A percentile compares a stretch with the other conserved stretches of the same genome.
phyloP scores from a whole-genome alignment of 371 early-diverging fungal genomes.

The Mucor circinelloides region DNA sequence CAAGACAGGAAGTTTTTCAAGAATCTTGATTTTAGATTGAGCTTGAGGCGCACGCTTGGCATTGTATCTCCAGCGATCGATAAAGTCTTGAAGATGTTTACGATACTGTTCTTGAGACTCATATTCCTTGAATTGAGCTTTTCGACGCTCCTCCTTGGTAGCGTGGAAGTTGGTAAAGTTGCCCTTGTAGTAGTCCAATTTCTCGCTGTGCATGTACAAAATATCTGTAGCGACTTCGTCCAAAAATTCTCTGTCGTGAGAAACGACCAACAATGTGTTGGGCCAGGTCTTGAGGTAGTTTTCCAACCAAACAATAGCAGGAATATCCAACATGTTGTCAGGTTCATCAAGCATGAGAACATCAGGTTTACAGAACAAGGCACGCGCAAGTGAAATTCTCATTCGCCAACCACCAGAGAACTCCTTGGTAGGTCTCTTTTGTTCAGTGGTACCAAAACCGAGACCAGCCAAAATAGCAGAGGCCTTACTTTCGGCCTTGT shows the following conservation, averaged over 20 bases:
- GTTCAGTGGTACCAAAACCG: slow-evolving; percentile 86
- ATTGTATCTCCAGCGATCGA: slow-evolving; percentile 99
- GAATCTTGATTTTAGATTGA: slow-evolving; percentile 96
- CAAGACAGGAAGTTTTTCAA: slow-evolving; percentile 95
- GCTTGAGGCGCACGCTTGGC: slow-evolving; percentile 98
- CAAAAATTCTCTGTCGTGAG: slow-evolving; percentile 98
- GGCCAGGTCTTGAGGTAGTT: slow-evolving; percentile 89
- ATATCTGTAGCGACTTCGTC: slow-evolving; percentile 97
- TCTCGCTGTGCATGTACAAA: slow-evolving; percentile 90
- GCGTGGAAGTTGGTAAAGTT: slow-evolving; percentile 90
- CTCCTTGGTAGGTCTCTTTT: slow-evolving; percentile 81
- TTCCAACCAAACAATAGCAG: slow-evolving; percentile 98
- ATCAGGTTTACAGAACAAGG: slow-evolving; percentile 95
- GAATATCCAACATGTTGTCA: slow-evolving; percentile 96
- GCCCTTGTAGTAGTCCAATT: slow-evolving; percentile 93
- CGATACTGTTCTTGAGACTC: slow-evolving; percentile 93
- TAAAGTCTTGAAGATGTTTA: slow-evolving; percentile 95
- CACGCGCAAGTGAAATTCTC: slow-evolving; percentile 95
- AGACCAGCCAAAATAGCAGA: slow-evolving; percentile 93
- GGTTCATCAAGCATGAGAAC: slow-evolving; percentile 98
- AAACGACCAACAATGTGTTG: slow-evolving; percentile 92
- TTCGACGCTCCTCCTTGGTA: slow-evolving; percentile 89
- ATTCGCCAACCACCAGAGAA: slow-evolving; percentile 97
- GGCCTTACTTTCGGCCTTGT: slow-evolving; percentile 94
- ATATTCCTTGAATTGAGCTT: slow-evolving; percentile 89